Conservation (phyloP, 208 protist genomes). For the Spongospora subterranea region DNA sequence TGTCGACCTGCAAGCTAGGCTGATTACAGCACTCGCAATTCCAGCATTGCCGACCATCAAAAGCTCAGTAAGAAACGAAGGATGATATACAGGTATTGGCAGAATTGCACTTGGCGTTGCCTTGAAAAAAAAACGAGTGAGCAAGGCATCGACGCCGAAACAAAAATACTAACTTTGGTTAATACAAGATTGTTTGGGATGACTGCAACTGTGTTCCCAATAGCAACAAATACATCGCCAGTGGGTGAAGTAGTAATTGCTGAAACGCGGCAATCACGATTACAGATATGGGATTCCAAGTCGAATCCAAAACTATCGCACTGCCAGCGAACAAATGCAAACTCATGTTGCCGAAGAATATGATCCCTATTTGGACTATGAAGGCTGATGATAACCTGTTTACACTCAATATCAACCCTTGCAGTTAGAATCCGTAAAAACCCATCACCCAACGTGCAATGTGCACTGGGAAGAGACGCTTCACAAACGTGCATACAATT, state of each 20-base stretch:
- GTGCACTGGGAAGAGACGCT: not conserved
- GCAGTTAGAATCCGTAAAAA: not conserved
- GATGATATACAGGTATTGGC: constrained; percentile 2
- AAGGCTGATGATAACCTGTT: not conserved
- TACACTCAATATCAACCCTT: not conserved
- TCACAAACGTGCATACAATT: not conserved
- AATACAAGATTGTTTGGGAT: not conserved
- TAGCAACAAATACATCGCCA: not conserved
- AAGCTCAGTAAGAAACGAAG: constrained; percentile 5
- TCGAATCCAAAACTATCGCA: not conserved
- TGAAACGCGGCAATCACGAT: not conserved
- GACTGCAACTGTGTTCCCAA: not conserved
- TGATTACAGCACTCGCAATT: not conserved
- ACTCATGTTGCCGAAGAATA: constrained; percentile 21
- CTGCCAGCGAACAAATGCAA: constrained; percentile 15
- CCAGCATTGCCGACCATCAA: not conserved
- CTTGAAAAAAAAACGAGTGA: not conserved
- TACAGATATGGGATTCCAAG: not conserved
- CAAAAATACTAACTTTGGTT: not conserved
- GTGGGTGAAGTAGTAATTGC: not conserved
- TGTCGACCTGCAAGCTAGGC: not conserved
- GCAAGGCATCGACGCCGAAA: not conserved
- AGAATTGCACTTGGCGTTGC: not conserved
- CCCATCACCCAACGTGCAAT: not conserved
- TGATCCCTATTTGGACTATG: constrained; percentile 19